Evolutionary conservation across 768 basidiomycete genomes (phyloP).

Genomic region (Mrakia blollopis): DNA sequence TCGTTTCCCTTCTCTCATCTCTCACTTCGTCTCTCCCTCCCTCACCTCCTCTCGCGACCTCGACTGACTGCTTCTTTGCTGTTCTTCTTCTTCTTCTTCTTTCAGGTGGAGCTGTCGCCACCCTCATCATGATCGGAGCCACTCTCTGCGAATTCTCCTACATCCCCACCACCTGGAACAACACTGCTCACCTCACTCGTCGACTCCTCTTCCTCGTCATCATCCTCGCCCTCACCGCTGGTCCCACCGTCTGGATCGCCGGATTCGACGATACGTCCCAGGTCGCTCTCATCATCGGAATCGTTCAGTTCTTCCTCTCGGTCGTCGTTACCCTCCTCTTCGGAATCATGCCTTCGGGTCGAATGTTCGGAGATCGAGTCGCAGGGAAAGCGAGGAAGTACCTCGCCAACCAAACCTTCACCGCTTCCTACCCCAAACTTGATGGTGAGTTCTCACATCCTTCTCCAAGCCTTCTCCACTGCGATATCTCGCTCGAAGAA

Average conservation of each 20-base stretch:
- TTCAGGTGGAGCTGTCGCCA: constrained; percentile 81
- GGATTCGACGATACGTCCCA: constrained; percentile 65
- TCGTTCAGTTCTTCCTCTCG: constrained; percentile 93
- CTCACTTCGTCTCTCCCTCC: neutral
- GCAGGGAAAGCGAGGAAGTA: constrained; percentile 94
- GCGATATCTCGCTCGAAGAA: neutral
- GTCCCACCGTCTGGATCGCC: constrained; percentile 90
- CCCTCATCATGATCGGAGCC: constrained; percentile 89
- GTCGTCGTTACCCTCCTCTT: constrained; percentile 80
- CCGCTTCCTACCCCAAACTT: constrained; percentile 82
- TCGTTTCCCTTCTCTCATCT: neutral
- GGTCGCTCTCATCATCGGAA: constrained; percentile 83
- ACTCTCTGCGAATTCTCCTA: constrained; percentile 94
- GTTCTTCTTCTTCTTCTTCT: neutral
- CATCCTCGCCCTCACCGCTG: constrained; percentile 83
- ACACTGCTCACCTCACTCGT: constrained; percentile 90
- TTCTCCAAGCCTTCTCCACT: neutral
- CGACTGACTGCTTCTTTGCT: too few species aligned
- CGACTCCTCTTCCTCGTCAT: constrained; percentile 82
- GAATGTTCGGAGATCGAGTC: constrained; percentile 99
- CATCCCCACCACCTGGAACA: constrained; percentile 98
- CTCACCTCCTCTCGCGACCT: neutral
- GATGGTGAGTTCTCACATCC: constrained; percentile 35
- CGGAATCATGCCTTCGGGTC: constrained; percentile 85
- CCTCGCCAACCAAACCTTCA: constrained; percentile 96